These are phyloP conservation scores for Phytomonas serpens DNA, from an alignment of 208 protist species.

Conservation along the genomic window DNA sequence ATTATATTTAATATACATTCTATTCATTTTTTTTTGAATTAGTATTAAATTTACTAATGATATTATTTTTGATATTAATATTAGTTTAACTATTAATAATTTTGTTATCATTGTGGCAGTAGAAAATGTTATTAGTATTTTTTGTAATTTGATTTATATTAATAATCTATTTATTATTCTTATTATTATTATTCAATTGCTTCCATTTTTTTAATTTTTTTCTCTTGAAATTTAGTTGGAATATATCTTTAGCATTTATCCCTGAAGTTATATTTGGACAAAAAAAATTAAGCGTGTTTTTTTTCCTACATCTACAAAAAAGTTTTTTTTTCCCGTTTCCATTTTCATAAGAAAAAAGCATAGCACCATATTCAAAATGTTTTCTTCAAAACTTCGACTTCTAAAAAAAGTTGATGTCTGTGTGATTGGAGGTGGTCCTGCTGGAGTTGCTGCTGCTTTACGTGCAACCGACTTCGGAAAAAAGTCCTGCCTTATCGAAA, in stretches of 20 bases:
- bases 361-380: constrained; percentile 5
- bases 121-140: not conserved
- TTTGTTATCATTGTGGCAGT: not conserved
- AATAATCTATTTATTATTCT: not conserved
- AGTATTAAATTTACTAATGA: not conserved
- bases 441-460: constrained; percentile 72
- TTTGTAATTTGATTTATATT: not conserved
- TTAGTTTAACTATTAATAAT: not conserved
- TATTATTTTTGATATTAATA: constrained; percentile 4
- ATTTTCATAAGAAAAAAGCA: constrained; percentile 3
- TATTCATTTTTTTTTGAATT: constrained; percentile 4
- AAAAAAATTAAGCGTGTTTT: constrained; percentile 15
- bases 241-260: not conserved
- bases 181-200: not conserved
- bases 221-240: constrained; percentile 2
- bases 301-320: constrained; percentile 12
- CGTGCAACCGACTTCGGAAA: constrained; percentile 70
- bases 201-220: constrained; percentile 13
- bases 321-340: constrained; percentile 1
- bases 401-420: constrained; percentile 76
- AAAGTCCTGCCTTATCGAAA: constrained; percentile 77
- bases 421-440: constrained; percentile 80
- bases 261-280: not conserved
- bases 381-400: constrained; percentile 3
- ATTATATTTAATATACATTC: not conserved